Base-by-base conservation (phyloP, 169 alveolate species). In the Cardiosporidium cionae region DNA sequence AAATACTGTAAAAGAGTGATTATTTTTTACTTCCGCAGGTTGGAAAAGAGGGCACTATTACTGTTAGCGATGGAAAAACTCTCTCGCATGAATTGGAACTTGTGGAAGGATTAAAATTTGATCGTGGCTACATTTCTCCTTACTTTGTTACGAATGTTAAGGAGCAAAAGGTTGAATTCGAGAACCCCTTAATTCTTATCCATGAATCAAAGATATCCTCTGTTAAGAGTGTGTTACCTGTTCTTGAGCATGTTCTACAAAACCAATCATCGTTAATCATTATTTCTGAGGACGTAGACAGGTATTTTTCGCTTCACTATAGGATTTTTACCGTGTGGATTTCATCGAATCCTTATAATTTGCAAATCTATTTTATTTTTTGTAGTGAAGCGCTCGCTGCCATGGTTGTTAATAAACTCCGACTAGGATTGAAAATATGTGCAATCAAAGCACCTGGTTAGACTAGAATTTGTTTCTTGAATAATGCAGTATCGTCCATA, bases 111-210 rank as follows among this genome's bases (percentile, higher is more conserved):
- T 86, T 96, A 86, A 94, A 94, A 86, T 91, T 96, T 82, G 99
- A 96, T 82, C 85, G 97, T 81, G 99, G 99, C 28, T 97, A 91
- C 85, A 91, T 97, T 58, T 96, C 99, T 22, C 99, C 99, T 4
- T 96, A 96, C 89, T 98, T 98, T 84, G 94, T 96, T 77, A 96
- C 98, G 69, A 96, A 96, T 76, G 79, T 92, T 34, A 95, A 97
- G 91, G 91, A 93, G 76, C 95, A 93, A 63, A 79, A 76, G 27
- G 81, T 88, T 31, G 99, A 94, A 79, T 81, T 98, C 66, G 99
- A 97, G 72, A 90, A 95, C 73, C 98, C 99, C 31, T 84, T 88
- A 74, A 90, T 98, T 64, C 92, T 96, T 67, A 85, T 98, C 65
- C 93, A 93, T 72, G 98, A 96, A 83, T 95, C 95, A 84, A 96